Evolutionary conservation across 176 grass and related monocot genomes (phyloP), one percentile per base, ranked within the genome.

Genomic region (Avena insularis): DNA sequence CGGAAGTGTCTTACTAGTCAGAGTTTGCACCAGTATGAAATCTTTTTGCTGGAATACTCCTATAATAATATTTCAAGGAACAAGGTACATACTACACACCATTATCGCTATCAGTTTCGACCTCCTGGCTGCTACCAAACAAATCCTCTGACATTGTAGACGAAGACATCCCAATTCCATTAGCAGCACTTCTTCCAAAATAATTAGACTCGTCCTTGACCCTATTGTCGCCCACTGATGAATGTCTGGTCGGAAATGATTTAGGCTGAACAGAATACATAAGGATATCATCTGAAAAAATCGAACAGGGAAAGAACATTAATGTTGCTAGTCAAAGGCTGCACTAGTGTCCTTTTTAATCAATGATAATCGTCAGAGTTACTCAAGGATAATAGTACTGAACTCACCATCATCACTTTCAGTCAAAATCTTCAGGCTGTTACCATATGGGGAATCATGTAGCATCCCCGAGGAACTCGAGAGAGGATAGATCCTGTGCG

Each of bases 171-270:
- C 50, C 83, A 6, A 8, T 60, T 90, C 83, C 83, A 90, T 51
- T 61, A 80, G 54, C 53, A 71, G 71, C 2, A 75, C 19, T 60
- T 48, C 36, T 59, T 86, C 27, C 60, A 77, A 86, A 86, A 71
- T 73, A 73, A 71, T 68, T 70, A 71, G 9, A 86, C 9, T 81
- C 88, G 29, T 86, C 88, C 12, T 82, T 81, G 40, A 77, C 68
- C 62, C 2, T 9, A 29, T 29, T 70, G 40, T 17, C 62, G 71
- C 62, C 64, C 40, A 78, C 45, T 86, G 7, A 78, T 61, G 83
- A 82, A 78, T 63, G 62, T 31, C 63, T 83, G 29, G 40, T 27
- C 19, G 29, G 72, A 90, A 71, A 86, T 71, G 84, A 62, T 33
- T 71, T 72, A 78, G 53, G 88, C 25, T 4, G 70, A 76, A 3